Percentiles rank a stretch among this genome's conserved stretches.
These are phyloP conservation scores for Boechera stricta DNA, from an alignment of 345 rosid genomes.

Conservation along the genomic window DNA sequence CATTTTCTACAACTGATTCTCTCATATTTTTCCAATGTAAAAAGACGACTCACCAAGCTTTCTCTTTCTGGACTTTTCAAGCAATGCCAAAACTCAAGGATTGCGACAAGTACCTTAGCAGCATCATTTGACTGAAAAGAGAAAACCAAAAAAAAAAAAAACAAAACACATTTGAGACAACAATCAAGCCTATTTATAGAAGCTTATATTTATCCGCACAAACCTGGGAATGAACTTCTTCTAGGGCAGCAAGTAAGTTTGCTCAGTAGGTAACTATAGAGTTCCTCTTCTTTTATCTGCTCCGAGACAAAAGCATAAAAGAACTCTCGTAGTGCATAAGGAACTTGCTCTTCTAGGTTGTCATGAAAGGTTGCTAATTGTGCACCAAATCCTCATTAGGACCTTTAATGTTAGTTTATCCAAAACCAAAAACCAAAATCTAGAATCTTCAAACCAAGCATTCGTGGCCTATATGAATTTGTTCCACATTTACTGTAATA, in stretches of 20 bases:
- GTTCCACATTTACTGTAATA: no score
- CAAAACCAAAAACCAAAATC: no score
- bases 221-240: not conserved
- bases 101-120: no score
- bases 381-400: no score
- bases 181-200: no score
- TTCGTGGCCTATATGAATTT: no score
- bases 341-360: not conserved
- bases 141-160: not conserved
- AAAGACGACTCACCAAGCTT: not conserved
- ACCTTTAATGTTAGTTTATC: no score
- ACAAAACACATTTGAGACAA: no score
- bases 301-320: not conserved
- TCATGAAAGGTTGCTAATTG: no score
- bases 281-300: not conserved
- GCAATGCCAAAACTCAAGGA: slow-evolving; percentile 9
- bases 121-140: no score
- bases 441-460: no score
- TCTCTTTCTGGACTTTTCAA: not conserved
- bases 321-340: not conserved
- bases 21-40: slow-evolving; percentile 21
- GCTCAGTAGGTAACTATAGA: not conserved
- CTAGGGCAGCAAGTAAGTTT: slow-evolving; percentile 10
- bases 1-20: slow-evolving; percentile 19
- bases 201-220: no score